Conservation (phyloP, 2,329 filamentous ascomycete species). For the Colletotrichum graminicola region DNA sequence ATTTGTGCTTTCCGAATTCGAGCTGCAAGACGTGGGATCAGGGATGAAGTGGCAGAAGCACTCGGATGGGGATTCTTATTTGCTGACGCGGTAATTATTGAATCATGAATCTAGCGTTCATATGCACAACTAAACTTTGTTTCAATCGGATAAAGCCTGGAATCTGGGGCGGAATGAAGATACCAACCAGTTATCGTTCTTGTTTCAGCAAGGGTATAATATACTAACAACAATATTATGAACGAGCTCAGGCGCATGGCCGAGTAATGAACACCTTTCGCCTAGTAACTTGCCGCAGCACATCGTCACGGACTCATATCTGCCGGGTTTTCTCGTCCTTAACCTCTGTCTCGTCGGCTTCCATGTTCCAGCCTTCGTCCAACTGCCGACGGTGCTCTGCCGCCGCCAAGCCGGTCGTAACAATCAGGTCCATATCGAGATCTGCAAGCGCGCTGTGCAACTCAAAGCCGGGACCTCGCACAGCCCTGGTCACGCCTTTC, state of each 20-base stretch:
- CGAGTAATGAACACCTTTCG: slow-evolving; percentile 19
- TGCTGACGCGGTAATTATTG: background rate
- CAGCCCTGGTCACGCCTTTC: background rate
- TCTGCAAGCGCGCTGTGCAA: slow-evolving; percentile 33
- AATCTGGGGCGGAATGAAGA: background rate
- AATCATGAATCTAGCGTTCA: slow-evolving; percentile 1
- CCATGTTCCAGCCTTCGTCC: slow-evolving; percentile 30
- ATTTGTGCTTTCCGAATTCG: slow-evolving; percentile 2
- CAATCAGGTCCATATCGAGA: slow-evolving; percentile 37
- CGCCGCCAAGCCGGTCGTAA: slow-evolving; percentile 39
- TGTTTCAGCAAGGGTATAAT: slow-evolving; percentile 29
- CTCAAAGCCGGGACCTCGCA: slow-evolving; percentile 34
- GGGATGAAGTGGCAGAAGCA: slow-evolving; percentile 23
- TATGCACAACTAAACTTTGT: background rate
- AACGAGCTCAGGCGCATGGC: background rate
- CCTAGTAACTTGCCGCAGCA: background rate
- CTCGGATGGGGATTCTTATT: slow-evolving; percentile 2
- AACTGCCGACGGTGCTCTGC: slow-evolving; percentile 40
- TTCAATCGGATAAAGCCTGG: background rate
- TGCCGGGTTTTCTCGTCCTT: background rate
- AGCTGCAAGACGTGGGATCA: slow-evolving; percentile 19
- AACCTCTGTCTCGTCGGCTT: background rate
- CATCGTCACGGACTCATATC: background rate
- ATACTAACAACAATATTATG: background rate
- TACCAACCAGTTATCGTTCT: slow-evolving; percentile 4